Conservation (phyloP, 2,329 filamentous ascomycete species). For the Zasmidium cellare region DNA sequence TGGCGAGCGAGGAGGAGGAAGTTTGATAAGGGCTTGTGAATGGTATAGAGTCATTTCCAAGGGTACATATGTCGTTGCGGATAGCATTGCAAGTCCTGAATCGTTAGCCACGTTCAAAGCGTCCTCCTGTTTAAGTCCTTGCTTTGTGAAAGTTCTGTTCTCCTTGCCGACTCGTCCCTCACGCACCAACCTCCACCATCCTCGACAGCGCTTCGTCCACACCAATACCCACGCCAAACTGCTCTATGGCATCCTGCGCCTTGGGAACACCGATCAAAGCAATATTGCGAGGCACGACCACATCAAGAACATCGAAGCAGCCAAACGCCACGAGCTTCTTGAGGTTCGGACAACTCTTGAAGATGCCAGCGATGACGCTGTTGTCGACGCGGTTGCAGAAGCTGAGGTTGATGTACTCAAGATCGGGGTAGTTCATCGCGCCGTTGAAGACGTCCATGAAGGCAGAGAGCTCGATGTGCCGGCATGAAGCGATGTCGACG, state of each 20-base stretch:
- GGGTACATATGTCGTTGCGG: neutral
- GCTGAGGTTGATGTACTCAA: conserved; percentile 66
- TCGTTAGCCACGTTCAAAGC: neutral
- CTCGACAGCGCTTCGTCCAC: conserved; percentile 36
- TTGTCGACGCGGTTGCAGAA: conserved; percentile 59
- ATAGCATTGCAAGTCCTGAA: neutral
- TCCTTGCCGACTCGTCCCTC: neutral
- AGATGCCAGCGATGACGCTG: conserved; percentile 55
- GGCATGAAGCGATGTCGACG: conserved; percentile 79
- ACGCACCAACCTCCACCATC: conserved; percentile 30
- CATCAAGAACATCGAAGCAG: conserved; percentile 60
- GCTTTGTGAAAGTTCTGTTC: neutral
- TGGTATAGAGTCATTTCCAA: no score
- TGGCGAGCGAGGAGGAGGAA: conserved; percentile 21
- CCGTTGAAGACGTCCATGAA: conserved; percentile 73
- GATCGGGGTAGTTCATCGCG: conserved; percentile 63
- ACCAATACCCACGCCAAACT: conserved; percentile 44
- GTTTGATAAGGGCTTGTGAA: no score
- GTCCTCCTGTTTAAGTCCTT: no score
- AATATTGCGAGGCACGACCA: conserved; percentile 58
- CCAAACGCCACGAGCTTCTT: conserved; percentile 62
- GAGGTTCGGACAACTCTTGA: conserved; percentile 48
- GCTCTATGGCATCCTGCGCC: conserved; percentile 58
- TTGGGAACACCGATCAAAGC: conserved; percentile 61
- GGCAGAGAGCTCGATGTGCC: conserved; percentile 71